These are phyloP conservation scores for Mycena belliarum DNA, from an alignment of 768 basidiomycete species.

Conservation along the genomic window DNA sequence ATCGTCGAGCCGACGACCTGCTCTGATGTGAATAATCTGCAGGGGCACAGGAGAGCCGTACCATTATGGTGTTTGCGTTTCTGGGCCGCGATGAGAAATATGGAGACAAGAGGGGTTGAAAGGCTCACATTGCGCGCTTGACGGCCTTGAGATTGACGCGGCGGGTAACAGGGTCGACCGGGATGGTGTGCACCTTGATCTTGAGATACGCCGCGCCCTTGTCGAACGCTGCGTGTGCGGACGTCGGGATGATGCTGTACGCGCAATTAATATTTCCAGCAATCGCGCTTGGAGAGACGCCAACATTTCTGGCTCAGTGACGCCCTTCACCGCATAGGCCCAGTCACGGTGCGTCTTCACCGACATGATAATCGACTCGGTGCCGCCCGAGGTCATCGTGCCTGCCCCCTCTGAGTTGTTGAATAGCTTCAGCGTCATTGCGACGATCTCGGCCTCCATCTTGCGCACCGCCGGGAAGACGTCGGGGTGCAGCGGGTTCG, in stretches of 20 bases:
- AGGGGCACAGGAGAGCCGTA: slow-evolving; percentile 26
- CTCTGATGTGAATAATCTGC: slow-evolving; percentile 1
- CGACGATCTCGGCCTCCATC: slow-evolving; percentile 95
- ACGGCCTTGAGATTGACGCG: slow-evolving; percentile 77
- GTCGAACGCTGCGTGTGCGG: slow-evolving; percentile 93
- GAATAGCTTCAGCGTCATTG: slow-evolving; percentile 85
- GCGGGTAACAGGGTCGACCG: slow-evolving; percentile 75
- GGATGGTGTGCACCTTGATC: slow-evolving; percentile 87
- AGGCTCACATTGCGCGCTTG: slow-evolving; percentile 79
- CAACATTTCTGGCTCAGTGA: slow-evolving; percentile 91
- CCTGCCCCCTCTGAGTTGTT: slow-evolving; percentile 86
- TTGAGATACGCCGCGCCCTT: slow-evolving; percentile 88
- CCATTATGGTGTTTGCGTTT: slow-evolving; percentile 89
- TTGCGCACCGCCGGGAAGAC: slow-evolving; percentile 91
- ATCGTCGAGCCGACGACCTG: slow-evolving; percentile 85
- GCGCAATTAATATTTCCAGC: not conserved
- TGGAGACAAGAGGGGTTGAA: not conserved
- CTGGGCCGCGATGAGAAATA: slow-evolving; percentile 37
- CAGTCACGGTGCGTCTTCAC: slow-evolving; percentile 94
- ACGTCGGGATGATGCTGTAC: slow-evolving; percentile 74
- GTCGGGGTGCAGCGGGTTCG: slow-evolving; percentile 91
- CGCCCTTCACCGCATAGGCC: slow-evolving; percentile 82
- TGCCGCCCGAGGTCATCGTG: slow-evolving; percentile 92
- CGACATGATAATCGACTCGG: slow-evolving; percentile 95
- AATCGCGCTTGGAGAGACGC: slow-evolving; percentile 25